A percentile compares a stretch with the other conserved stretches of the same genome.
phyloP scores from a whole-genome alignment of 352 stramenopile species.

The Globisporangium perplexum region DNA sequence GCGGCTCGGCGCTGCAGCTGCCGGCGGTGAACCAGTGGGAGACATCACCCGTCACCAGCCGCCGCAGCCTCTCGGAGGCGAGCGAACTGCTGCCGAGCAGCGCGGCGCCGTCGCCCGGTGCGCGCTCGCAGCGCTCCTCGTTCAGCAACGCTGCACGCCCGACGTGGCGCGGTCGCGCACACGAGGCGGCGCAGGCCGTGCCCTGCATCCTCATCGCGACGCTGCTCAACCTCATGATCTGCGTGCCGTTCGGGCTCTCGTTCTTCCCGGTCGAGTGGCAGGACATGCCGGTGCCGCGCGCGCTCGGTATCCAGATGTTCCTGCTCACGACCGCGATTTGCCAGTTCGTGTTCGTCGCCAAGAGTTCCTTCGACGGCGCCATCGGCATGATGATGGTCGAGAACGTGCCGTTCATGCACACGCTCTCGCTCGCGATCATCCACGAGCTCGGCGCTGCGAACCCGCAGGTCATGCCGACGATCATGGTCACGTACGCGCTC shows the following conservation, averaged over 20 bases:
- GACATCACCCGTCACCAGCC: background rate
- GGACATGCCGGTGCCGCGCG: conserved; percentile 66
- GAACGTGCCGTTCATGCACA: conserved; percentile 95
- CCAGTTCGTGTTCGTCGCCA: conserved; percentile 75
- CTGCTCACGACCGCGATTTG: conserved; percentile 72
- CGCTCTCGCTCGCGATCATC: conserved; percentile 83
- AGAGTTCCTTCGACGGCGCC: conserved; percentile 66
- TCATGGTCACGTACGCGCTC: conserved; percentile 90
- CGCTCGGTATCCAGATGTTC: conserved; percentile 82
- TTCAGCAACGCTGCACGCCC: conserved; percentile 2
- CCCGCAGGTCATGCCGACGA: conserved; percentile 79
- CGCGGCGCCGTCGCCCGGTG: conserved; percentile 14
- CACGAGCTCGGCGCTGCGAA: conserved; percentile 69
- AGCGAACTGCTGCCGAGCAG: conserved; percentile 21
- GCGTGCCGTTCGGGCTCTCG: conserved; percentile 76
- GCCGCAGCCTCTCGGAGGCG: conserved; percentile 12
- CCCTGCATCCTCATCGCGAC: conserved; percentile 67
- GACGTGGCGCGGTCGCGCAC: conserved; percentile 19
- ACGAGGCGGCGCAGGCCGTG: conserved; percentile 29
- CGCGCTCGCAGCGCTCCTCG: conserved; percentile 18
- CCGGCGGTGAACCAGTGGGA: conserved; percentile 11
- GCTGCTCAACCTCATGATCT: conserved; percentile 85
- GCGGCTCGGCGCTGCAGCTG: conserved; percentile 45
- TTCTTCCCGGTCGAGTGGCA: conserved; percentile 83
- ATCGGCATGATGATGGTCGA: conserved; percentile 94